These are phyloP conservation scores for Amoeboaphelidium protococcarum DNA, from an alignment of 371 early-diverging fungal species.

Conservation along the genomic window DNA sequence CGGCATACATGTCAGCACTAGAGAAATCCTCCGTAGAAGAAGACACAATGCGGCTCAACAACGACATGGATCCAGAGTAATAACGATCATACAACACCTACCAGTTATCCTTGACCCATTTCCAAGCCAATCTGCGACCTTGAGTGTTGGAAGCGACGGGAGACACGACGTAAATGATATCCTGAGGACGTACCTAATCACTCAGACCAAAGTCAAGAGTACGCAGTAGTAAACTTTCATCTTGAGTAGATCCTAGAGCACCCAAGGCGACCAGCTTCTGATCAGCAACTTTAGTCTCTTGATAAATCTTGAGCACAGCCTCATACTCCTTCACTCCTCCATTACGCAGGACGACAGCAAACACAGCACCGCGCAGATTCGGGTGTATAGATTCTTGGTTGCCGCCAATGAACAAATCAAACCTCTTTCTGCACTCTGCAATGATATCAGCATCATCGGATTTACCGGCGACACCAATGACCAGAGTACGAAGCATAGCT, in stretches of 20 bases:
- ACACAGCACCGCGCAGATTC: conserved; percentile 55
- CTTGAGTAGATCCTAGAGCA: conserved; percentile 39
- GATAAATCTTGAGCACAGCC: conserved; percentile 35
- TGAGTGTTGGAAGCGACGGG: conserved; percentile 20
- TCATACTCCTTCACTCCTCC: conserved; percentile 42
- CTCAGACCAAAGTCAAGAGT: conserved; percentile 29
- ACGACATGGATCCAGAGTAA: conserved; percentile 26
- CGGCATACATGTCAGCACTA: conserved; percentile 26
- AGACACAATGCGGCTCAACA: conserved; percentile 43
- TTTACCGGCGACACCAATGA: conserved; percentile 18
- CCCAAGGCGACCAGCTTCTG: conserved; percentile 47
- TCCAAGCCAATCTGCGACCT: conserved; percentile 22
- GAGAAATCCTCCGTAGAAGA: conserved; percentile 36
- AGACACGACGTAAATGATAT: conserved; percentile 32
- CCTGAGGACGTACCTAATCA: conserved; percentile 49
- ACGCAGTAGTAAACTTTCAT: conserved; percentile 20
- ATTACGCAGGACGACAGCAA: conserved; percentile 33
- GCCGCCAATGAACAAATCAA: conserved; percentile 23
- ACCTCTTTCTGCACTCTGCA: conserved; percentile 26
- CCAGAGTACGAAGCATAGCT: conserved; percentile 18
- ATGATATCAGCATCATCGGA: conserved; percentile 20
- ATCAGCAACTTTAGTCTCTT: conserved; percentile 28
- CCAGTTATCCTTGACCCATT: conserved; percentile 48
- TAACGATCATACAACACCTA: conserved; percentile 31
- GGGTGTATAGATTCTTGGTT: conserved; percentile 36